These are phyloP conservation scores for Ramalina intermedia DNA, from an alignment of 495 filamentous ascomycete species.

Conservation along the genomic window DNA sequence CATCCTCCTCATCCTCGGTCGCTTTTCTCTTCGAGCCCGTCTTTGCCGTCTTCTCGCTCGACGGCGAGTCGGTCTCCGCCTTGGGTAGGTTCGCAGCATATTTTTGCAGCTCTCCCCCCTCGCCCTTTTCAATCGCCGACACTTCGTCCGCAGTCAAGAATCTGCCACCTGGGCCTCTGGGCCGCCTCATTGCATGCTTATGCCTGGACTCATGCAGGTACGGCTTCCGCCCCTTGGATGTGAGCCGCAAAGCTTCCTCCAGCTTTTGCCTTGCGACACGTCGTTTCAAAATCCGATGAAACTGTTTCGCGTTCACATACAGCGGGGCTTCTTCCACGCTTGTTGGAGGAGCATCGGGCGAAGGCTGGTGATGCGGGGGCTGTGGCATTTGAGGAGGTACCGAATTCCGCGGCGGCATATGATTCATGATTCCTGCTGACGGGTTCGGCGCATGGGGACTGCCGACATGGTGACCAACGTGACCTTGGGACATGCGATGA, in stretches of 20 bases:
- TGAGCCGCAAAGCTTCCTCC: constrained; percentile 79
- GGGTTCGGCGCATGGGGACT: constrained; percentile 33
- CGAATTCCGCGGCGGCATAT: constrained; percentile 31
- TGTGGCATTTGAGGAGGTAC: constrained; percentile 35
- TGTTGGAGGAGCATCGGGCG: constrained; percentile 66
- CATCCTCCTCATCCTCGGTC: constrained; percentile 26
- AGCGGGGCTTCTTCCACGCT: constrained; percentile 81
- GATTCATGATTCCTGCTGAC: constrained; percentile 35
- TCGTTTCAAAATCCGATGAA: constrained; percentile 90
- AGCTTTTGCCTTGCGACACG: constrained; percentile 84
- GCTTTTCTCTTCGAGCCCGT: constrained; percentile 37
- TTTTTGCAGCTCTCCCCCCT: constrained; percentile 16
- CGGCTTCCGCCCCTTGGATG: constrained; percentile 89
- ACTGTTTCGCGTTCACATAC: constrained; percentile 98
- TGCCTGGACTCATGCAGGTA: constrained; percentile 98
- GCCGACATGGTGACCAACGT: constrained; percentile 33
- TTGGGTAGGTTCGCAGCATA: constrained; percentile 22
- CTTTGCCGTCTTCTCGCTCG: constrained; percentile 10
- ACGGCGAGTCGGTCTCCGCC: constrained; percentile 17
- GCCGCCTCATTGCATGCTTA: constrained; percentile 95
- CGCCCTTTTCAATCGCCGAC: constrained; percentile 62
- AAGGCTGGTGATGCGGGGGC: constrained; percentile 50
- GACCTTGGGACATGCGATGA: constrained; percentile 31
- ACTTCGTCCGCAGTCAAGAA: constrained; percentile 99
- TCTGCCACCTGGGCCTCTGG: constrained; percentile 86